Evolutionary conservation across 352 stramenopile genomes (phyloP).

Genomic region (Phytophthora fragariaefolia): DNA sequence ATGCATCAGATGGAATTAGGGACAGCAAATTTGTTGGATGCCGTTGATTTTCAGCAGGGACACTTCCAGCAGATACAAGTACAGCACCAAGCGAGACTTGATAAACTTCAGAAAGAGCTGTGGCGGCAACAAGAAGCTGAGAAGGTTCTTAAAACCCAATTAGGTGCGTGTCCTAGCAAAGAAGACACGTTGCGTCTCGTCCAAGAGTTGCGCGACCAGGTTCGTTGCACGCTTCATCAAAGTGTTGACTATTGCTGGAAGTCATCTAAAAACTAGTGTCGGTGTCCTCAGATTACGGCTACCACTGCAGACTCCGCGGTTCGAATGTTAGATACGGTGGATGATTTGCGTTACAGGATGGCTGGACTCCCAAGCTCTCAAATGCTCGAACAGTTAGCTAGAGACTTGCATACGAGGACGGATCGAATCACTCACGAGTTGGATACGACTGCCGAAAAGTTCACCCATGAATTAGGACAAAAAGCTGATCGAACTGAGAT

Average conservation of each 20-base stretch:
- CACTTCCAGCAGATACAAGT: slow-evolving; percentile 45
- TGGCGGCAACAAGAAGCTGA: slow-evolving; percentile 54
- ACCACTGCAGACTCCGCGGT: slow-evolving; percentile 47
- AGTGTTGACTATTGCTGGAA: too few species aligned
- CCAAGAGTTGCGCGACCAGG: slow-evolving; percentile 63
- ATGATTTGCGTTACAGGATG: slow-evolving; percentile 59
- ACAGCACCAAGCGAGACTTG: slow-evolving; percentile 49
- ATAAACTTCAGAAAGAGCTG: slow-evolving; percentile 53
- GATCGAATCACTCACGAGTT: slow-evolving; percentile 33
- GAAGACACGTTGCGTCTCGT: slow-evolving; percentile 68
- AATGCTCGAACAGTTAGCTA: slow-evolving; percentile 51
- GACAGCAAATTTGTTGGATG: slow-evolving; percentile 62
- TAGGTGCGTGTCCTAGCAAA: slow-evolving; percentile 61
- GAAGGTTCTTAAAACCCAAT: slow-evolving; percentile 47
- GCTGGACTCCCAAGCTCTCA: slow-evolving; percentile 52
- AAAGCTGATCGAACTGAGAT: slow-evolving; percentile 69
- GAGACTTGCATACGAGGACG: slow-evolving; percentile 47
- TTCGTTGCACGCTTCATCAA: slow-evolving; percentile 14
- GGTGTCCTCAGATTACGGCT: slow-evolving; percentile 43
- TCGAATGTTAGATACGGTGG: slow-evolving; percentile 55
- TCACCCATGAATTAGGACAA: slow-evolving; percentile 28
- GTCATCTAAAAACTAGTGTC: background rate
- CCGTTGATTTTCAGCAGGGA: slow-evolving; percentile 61
- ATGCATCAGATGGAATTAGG: slow-evolving; percentile 71
- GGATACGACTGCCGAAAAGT: slow-evolving; percentile 22